These are phyloP conservation scores for Phaseolus lunatus DNA, from an alignment of 306 rosid genomes.

Conservation along the genomic window DNA sequence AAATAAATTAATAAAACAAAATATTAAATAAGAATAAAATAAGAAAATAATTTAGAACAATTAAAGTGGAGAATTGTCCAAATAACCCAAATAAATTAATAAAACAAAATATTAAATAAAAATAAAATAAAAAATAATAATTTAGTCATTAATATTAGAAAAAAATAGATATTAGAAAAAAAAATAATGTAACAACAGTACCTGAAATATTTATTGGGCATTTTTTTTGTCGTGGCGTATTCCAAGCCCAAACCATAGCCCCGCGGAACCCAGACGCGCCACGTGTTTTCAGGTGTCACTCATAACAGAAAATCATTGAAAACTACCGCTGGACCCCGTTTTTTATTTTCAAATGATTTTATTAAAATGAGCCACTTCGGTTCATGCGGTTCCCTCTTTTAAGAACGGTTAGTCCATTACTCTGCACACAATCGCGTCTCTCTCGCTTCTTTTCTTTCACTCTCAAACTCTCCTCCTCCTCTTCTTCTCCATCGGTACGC, in stretches of 20 bases:
- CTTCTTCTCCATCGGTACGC: constrained; percentile 31
- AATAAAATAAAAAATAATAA: too few species aligned
- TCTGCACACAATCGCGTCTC: neutral
- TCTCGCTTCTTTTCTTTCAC: neutral
- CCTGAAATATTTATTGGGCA: neutral
- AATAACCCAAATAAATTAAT: too few species aligned
- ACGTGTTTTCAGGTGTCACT: neutral
- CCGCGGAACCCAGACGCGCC: neutral
- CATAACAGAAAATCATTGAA: neutral
- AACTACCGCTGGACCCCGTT: too few species aligned
- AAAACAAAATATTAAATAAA: too few species aligned
- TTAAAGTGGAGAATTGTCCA: too few species aligned
- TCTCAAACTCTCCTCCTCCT: neutral
- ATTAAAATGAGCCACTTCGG: neutral
- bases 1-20: too few species aligned
- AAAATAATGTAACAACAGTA: too few species aligned
- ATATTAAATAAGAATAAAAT: too few species aligned
- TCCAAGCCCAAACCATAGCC: neutral
- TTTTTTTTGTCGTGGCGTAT: neutral
- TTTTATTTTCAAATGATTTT: too few species aligned
- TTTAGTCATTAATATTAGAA: too few species aligned
- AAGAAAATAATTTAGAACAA: too few species aligned
- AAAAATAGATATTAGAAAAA: too few species aligned
- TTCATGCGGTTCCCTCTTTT: neutral
- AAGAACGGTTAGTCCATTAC: neutral